phyloP scores from a whole-genome alignment of 495 filamentous ascomycete genomes.

The Pyrenula massariospora region DNA sequence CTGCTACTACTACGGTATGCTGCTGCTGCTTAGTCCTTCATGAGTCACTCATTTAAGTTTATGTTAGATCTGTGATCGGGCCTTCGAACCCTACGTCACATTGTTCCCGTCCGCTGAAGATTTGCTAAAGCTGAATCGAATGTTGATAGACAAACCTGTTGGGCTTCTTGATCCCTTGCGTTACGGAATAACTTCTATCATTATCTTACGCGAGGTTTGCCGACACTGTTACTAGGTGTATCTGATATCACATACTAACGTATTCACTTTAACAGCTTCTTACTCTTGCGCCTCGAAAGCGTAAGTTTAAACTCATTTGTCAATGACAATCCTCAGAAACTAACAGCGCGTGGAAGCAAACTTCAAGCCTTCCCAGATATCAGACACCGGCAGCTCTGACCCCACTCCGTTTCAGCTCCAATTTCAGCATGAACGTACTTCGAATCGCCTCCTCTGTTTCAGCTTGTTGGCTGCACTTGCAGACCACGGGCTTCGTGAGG shows the following conservation, averaged over 20 bases:
- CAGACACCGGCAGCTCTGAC: no score
- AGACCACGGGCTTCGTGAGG: neutral
- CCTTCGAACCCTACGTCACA: neutral
- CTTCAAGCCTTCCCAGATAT: neutral
- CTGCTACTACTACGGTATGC: neutral
- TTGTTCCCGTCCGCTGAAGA: neutral
- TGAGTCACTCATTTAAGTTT: neutral
- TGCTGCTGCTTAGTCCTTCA: neutral
- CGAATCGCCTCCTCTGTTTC: neutral
- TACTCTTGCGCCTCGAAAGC: neutral
- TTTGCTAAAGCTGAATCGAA: neutral
- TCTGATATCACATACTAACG: neutral
- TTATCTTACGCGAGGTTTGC: neutral
- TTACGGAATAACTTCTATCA: neutral
- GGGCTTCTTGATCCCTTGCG: neutral
- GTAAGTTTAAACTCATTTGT: neutral
- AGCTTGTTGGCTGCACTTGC: neutral
- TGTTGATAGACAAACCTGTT: neutral
- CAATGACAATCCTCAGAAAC: neutral
- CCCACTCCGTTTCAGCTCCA: neutral
- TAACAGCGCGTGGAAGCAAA: neutral
- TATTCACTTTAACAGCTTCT: neutral
- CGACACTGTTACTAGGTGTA: neutral
- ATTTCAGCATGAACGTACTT: neutral
- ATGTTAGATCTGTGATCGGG: neutral